Percentiles rank a stretch among this genome's conserved stretches.
Conservation (phyloP, 352 stramenopile genomes). For the Peronospora belbahrii region DNA sequence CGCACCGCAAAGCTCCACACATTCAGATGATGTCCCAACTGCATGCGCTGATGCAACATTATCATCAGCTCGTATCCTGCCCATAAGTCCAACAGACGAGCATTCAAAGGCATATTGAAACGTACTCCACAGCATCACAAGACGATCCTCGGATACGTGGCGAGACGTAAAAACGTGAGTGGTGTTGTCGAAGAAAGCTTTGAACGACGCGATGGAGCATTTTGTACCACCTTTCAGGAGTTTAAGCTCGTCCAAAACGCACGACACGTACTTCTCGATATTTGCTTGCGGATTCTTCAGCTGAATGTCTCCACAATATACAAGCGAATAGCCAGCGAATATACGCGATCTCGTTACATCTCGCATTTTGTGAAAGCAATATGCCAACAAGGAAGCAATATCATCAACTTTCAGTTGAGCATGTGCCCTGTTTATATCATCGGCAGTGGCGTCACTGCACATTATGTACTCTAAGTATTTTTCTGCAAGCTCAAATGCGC, state of each 20-base stretch:
- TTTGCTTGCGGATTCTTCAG: slow-evolving; percentile 16
- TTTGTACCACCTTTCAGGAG: background rate
- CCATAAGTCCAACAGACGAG: slow-evolving; percentile 16
- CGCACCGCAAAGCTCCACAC: slow-evolving; percentile 16
- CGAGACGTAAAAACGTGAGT: slow-evolving; percentile 34
- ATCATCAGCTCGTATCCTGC: slow-evolving; percentile 14
- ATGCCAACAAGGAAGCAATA: slow-evolving; percentile 48
- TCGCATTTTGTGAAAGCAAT: slow-evolving; percentile 40
- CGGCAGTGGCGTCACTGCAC: slow-evolving; percentile 26
- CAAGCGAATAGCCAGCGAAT: slow-evolving; percentile 39
- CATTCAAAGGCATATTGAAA: slow-evolving; percentile 33
- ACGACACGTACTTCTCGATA: slow-evolving; percentile 46
- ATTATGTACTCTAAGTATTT: slow-evolving; percentile 62
- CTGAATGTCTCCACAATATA: slow-evolving; percentile 39
- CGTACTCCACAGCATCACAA: slow-evolving; percentile 18
- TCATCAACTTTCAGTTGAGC: slow-evolving; percentile 46
- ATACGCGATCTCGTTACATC: slow-evolving; percentile 25
- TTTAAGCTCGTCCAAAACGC: slow-evolving; percentile 37
- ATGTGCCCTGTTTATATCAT: slow-evolving; percentile 36
- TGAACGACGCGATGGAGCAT: slow-evolving; percentile 13
- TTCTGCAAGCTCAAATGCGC: slow-evolving; percentile 43
- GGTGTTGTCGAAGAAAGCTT: slow-evolving; percentile 31
- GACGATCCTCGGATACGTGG: slow-evolving; percentile 12
- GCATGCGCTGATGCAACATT: background rate
- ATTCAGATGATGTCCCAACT: background rate